Evolutionary conservation across 2,329 filamentous ascomycete species (phyloP).

Genomic region (Colletotrichum phormii): DNA sequence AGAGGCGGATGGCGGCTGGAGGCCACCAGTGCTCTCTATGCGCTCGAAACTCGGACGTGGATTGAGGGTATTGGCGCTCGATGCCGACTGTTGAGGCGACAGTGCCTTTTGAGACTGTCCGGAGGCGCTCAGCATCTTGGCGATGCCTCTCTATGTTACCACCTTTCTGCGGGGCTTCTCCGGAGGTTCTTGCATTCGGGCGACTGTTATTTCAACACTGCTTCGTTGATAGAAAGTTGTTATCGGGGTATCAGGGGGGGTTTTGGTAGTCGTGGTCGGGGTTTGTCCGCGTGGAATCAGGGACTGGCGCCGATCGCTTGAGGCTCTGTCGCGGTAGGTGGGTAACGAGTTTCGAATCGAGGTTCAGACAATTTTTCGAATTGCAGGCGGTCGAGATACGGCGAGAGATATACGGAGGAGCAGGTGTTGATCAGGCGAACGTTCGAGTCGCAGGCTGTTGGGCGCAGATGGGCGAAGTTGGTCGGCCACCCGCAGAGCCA

Average conservation of each 20-base stretch:
- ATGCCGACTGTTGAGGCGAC: conserved; percentile 51
- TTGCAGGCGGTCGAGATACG: neutral
- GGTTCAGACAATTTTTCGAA: neutral
- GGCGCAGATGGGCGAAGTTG: conserved; percentile 17
- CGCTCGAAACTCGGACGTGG: conserved; percentile 65
- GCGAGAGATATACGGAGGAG: neutral
- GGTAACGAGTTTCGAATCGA: conserved; percentile 8
- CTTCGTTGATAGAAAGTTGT: neutral
- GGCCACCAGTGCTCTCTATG: conserved; percentile 54
- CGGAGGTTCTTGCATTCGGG: conserved; percentile 36
- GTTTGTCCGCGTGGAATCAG: conserved; percentile 7
- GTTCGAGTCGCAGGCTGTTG: conserved; percentile 8
- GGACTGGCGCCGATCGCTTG: conserved; percentile 11
- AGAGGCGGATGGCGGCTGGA: conserved; percentile 57
- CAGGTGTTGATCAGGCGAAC: neutral
- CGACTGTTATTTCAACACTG: conserved; percentile 23
- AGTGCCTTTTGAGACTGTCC: conserved; percentile 66
- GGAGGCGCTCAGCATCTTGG: conserved; percentile 64
- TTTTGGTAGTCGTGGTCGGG: neutral
- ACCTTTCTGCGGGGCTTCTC: conserved; percentile 35
- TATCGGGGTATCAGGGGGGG: neutral
- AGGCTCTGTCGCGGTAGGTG: conserved; percentile 11
- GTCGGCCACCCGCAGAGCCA: conserved; percentile 25
- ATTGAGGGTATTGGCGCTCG: conserved; percentile 49
- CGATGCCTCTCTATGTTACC: conserved; percentile 38